Base-by-base conservation (phyloP, 2,329 filamentous ascomycete genomes). In the Cordyceps militaris region DNA sequence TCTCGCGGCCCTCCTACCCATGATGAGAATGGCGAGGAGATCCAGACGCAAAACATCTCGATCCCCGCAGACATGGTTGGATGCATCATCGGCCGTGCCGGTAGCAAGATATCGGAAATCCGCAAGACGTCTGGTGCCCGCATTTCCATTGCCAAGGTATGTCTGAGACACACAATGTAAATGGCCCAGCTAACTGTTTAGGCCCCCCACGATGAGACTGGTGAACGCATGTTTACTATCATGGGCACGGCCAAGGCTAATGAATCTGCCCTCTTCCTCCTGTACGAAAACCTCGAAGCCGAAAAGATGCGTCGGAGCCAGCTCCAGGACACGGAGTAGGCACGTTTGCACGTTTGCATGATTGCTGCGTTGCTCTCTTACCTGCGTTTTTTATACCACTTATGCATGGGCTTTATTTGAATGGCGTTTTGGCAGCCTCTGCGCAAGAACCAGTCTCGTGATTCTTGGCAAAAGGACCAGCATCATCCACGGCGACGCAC, bases 31-130 rank as follows among this genome's bases (percentile, higher is more conserved):
- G 94, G 94, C 62, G 94, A 97, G 71, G 93, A 97, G 74, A 89
- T 97, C 61, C 93, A 97, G 74, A 99, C 94, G 1, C 94, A 99
- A 71, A 99, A 99, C 77, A 99, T 99, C 76, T 97, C 91, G 79
- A 99, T 99, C 68, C 94, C 94, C 26, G 92, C 94, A 49, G 94
- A 99, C 78, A 99, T 99, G 94, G 94, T 99, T 72, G 94, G 94
- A 65, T 99, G 94, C 77, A 99, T 99, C 76, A 99, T 99, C 71
- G 94, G 94, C 64, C 88, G 92, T 63, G 91, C 82, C 56, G 94
- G 94, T 63, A 92, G 84, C 79, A 99, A 99, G 83, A 99, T 99
- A 70, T 97, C 91, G 73, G 94, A 99, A 77, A 99, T 99, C 67
- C 89, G 94, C 73, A 95, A 96, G 80, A 92, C 87, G 61, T 99